Evolutionary conservation across 345 rosid genomes (phyloP), one percentile per base, ranked within the genome.

Genomic region (Ceriops zippeliana): DNA sequence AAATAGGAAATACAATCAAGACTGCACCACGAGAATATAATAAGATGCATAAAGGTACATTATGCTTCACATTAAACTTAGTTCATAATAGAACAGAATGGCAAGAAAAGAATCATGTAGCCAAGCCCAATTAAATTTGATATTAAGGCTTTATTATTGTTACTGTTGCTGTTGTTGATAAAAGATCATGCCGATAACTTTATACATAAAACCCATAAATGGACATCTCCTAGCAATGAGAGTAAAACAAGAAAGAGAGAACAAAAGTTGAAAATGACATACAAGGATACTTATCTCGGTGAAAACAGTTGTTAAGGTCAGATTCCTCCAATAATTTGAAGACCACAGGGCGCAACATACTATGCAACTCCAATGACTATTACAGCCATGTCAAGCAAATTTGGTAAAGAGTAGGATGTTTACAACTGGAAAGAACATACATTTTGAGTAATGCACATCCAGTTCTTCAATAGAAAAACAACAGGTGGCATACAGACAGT

Each of bases 1-100:
- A 77, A 84, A 81, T 62, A 66, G 62, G 7, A 52, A 72, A 79
- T 53, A 62, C 52, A 30, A 52, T 66, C 52, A 58, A 35, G 16
- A 54, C 54, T 52, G 56, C 37, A 32, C 46, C 30, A 74, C 66
- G 37, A 69, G 63, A 70, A 35, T 46, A 52, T 51, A 62, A 63
- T 8, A 57, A 9, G 52, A 63, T 54, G 28, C 38, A 62, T 30
- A 24, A 32, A 68, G 16, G 21, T 56, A 17, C 62, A 53, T 58
- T 35, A 34, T 1, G 1, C 37, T 7, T 7, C 2, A 34, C 37
- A 34, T 34, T 34, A 0, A 34, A 34, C 37, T 34, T 34, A 34
- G 37, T 7, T 34, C 37, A 34, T 34, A 34, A 34, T 34, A 34
- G 10, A 34, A 34, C 37, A 34, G 37, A 34, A 7, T 34, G 37